These are phyloP conservation scores for Drosera spatulata DNA, from an alignment of 179 eudicot species.

Conservation along the genomic window DNA sequence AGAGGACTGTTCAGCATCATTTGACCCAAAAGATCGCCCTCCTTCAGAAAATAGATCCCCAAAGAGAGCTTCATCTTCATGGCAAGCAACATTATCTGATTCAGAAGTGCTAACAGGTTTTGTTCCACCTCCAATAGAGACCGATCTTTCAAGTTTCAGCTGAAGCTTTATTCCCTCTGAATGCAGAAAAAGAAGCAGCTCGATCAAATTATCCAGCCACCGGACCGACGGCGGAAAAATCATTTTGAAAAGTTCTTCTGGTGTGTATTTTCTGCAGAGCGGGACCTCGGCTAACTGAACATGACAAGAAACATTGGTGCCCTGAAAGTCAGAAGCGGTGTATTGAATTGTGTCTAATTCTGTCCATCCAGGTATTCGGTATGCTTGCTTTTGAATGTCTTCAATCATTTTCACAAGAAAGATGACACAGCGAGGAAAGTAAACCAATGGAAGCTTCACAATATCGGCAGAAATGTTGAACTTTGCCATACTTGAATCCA, in stretches of 20 bases:
- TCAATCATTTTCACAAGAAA: slow-evolving; percentile 58
- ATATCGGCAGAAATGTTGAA: slow-evolving; percentile 41
- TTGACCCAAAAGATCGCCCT: slow-evolving; percentile 81
- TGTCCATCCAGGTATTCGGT: slow-evolving; percentile 26
- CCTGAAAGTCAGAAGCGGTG: slow-evolving; percentile 21
- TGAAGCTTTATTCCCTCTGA: slow-evolving; percentile 77
- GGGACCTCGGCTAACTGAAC: slow-evolving; percentile 27
- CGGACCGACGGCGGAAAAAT: slow-evolving; percentile 54
- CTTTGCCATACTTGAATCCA: slow-evolving; percentile 53
- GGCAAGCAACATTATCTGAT: slow-evolving; percentile 58
- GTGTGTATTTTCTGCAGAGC: slow-evolving; percentile 40
- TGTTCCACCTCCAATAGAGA: slow-evolving; percentile 30
- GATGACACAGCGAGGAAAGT: slow-evolving; percentile 66
- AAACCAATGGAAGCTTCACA: slow-evolving; percentile 62
- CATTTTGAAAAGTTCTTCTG: slow-evolving; percentile 48
- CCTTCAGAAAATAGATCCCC: slow-evolving; percentile 98
- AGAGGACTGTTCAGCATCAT: slow-evolving; percentile 70
- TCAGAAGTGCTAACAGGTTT: slow-evolving; percentile 51
- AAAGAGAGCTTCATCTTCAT: slow-evolving; percentile 96
- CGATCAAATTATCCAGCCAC: slow-evolving; percentile 81
- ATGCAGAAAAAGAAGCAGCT: slow-evolving; percentile 66
- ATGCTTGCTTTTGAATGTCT: slow-evolving; percentile 41
- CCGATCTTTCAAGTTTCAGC: slow-evolving; percentile 70
- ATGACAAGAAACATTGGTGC: slow-evolving; percentile 28
- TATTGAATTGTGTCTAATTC: slow-evolving; percentile 20